Conservation (phyloP, 176 grass and related monocot genomes). For the Themeda triandra region DNA sequence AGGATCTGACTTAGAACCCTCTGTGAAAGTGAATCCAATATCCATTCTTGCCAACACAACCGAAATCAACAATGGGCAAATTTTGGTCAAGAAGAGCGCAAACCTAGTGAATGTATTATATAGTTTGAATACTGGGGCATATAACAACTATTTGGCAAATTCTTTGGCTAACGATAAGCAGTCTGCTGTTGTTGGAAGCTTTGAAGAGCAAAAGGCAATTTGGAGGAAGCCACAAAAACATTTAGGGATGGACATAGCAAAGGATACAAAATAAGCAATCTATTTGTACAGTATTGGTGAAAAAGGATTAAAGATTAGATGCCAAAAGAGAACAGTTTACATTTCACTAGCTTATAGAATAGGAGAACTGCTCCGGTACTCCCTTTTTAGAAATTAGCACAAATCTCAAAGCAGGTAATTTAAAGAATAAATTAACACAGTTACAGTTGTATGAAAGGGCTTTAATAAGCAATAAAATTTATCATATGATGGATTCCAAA, state of each 20-base stretch:
- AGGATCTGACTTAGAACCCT: conserved; percentile 31
- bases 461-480: neutral
- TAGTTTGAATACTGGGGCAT: conserved; percentile 41
- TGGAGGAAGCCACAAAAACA: conserved; percentile 35
- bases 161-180: conserved; percentile 44
- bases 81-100: conserved; percentile 17
- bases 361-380: no score
- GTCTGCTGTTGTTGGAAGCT: conserved; percentile 60
- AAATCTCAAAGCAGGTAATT: no score
- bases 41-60: conserved; percentile 22
- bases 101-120: conserved; percentile 41
- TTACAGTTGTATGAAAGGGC: neutral
- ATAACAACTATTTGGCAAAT: conserved; percentile 43
- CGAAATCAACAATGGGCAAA: conserved; percentile 44
- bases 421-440: neutral
- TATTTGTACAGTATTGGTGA: conserved; percentile 9
- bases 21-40: conserved; percentile 25
- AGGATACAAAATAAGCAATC: neutral
- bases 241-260: neutral
- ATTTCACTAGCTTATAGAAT: neutral
- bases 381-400: no score
- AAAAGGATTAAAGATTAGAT: neutral
- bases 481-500: neutral
- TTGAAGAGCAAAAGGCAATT: conserved; percentile 57
- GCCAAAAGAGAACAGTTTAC: conserved; percentile 13